Base-by-base conservation (phyloP, 202 grass and related monocot species). In the Hordeum pubiflorum region DNA sequence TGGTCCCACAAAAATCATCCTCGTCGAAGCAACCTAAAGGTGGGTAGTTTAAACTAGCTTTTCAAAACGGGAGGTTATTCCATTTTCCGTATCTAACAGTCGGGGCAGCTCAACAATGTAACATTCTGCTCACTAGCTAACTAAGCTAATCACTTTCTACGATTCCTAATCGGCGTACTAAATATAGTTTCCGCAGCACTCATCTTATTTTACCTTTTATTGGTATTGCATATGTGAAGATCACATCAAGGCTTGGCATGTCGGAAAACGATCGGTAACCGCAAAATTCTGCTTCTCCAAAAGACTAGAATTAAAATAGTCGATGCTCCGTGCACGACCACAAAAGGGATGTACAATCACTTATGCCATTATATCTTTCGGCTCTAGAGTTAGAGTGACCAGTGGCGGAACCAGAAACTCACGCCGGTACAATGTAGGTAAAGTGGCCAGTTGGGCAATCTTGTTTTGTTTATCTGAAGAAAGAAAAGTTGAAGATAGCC, bases 371-470 rank as follows among this genome's bases (percentile, higher is more conserved):
- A 66, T 89, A 82, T 78, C 73, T 86, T 69, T 89, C 56, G 87
- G 60, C 58, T 85, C 78, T 85, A 73, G 58, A 31, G 57, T 23
- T 77, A 76, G 82, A 81, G 58, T 81, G 72, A 78, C 37, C 38
- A 26, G 83, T 89, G 83, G 79, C 52, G 31, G 79, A 86, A 86
- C 75, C 66, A 82, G 83, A 85, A 89, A 85, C 78, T 85, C 82
- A 72, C 58, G 66, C 4, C 29, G 40, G 65, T 67, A 80, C 73
- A 86, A 85, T 85, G 46, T 67, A 85, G 69, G 73, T n/a, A 80
- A 82, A 62, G 59, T 2, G 10, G 12, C 22, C 38, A 89, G 77
- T 78, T 89, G 84, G 73, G 38, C 48, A 10, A 17, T 52, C 46
- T 56, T 86, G 22, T 69, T 82, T 77, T 82, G 22, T 32, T 79